Conservation (phyloP, 2,329 filamentous ascomycete genomes). For the Paraphoma sp. region DNA sequence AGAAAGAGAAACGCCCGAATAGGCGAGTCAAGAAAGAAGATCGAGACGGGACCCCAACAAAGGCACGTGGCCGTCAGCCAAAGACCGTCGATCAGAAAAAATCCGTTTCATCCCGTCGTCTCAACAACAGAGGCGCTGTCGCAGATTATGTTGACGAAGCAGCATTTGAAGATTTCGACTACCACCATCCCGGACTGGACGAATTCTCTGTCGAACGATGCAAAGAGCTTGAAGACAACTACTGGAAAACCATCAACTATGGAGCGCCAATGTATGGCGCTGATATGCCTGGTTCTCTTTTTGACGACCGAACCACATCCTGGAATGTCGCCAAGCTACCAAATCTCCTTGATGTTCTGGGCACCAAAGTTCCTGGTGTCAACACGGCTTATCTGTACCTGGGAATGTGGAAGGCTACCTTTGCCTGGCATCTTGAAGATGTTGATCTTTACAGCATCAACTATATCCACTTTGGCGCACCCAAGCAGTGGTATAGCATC, state of each 20-base stretch:
- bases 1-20: constrained; percentile 48
- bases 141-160: constrained; percentile 85
- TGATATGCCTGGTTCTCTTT: constrained; percentile 94
- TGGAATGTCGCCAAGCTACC: constrained; percentile 97
- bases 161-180: constrained; percentile 90
- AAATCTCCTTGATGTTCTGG: constrained; percentile 90
- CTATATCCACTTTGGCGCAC: constrained; percentile 97
- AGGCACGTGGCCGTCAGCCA: constrained; percentile 60
- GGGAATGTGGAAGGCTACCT: constrained; percentile 99
- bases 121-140: constrained; percentile 81
- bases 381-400: constrained; percentile 98
- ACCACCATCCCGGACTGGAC: constrained; percentile 80
- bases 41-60: constrained; percentile 59
- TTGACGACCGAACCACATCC: constrained; percentile 79
- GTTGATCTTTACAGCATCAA: constrained; percentile 99
- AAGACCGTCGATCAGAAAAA: constrained; percentile 53
- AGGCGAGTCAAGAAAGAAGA: constrained; percentile 44
- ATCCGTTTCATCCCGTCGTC: constrained; percentile 84
- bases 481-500: constrained; percentile 99
- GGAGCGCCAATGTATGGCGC: constrained; percentile 94
- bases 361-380: constrained; percentile 94
- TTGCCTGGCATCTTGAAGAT: constrained; percentile 98
- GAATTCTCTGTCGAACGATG: constrained; percentile 92
- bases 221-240: constrained; percentile 90
- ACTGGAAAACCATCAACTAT: constrained; percentile 98